Evolutionary conservation across 495 filamentous ascomycete species (phyloP), one percentile per base, ranked within the genome.

Genomic region (Aspergillus sclerotioniger): DNA sequence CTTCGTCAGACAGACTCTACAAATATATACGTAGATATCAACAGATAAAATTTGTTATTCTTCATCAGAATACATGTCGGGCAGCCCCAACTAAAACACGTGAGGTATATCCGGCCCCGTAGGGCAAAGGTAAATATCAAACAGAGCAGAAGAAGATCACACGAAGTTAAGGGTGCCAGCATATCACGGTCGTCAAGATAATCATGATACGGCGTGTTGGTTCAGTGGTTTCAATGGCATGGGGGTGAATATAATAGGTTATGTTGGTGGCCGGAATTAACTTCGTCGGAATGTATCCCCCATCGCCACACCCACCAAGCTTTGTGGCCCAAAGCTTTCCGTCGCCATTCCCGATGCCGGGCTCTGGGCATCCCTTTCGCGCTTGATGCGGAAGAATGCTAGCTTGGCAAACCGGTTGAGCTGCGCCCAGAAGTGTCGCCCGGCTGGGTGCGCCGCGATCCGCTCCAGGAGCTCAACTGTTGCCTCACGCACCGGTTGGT

Each of bases 401-500:
- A 95, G 70, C 74, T 93, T 96, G 58, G 92, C 85, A 62, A 96
- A 99, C 56, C 91, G 80, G 54, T 90, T 92, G 46, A 99, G 71
- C 19, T 83, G 83, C 58, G 82, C 83, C 90, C 93, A 99, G 80
- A 94, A 98, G 69, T 96, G 92, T 57, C 90, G 84, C 1, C 94
- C 94, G 28, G 91, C 94, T 68, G 93, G 88, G 75, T 99, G 93
- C 46, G 83, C 82, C 51, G 84, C 81, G 51, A 99, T 89, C 13
- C 92, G 80, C 59, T 92, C 91, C 20, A 99, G 72, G 37, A 98
- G 77, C 35, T 89, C 88, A 15, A 89, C 90, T 5, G 88, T 87
- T 39, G 84, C 84, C 62, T 90, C 74, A 41, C 94, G 82, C 25
- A 96, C 92, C 54, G 88, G 89, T 32, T 77, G 78, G 55, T 90